Conservation (phyloP, 768 basidiomycete genomes). For the Lentinula raphanica region DNA sequence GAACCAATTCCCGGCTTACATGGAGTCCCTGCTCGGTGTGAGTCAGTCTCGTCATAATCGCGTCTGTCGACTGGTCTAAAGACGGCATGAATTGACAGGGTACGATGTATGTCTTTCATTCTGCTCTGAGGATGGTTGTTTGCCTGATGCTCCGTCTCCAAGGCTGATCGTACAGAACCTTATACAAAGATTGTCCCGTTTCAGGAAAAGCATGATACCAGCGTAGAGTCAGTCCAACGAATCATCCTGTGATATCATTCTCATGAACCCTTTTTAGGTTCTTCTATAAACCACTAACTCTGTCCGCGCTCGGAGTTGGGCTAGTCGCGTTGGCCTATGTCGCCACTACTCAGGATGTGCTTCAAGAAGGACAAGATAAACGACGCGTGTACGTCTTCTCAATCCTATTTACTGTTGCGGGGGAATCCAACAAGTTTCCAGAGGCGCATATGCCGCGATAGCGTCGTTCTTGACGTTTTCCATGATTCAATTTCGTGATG, state of each 20-base stretch:
- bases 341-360: conserved; percentile 78
- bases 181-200: conserved; percentile 82
- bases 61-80: conserved; percentile 3
- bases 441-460: conserved; percentile 73
- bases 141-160: background rate
- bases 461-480: conserved; percentile 75
- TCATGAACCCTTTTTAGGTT: conserved; percentile 43
- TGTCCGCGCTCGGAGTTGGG: conserved; percentile 65
- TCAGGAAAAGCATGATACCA: conserved; percentile 78
- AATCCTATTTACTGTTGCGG: conserved; percentile 5
- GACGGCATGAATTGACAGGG: conserved; percentile 41
- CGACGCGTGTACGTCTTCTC: conserved; percentile 60
- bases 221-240: conserved; percentile 61
- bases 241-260: background rate
- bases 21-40: conserved; percentile 77
- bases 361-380: conserved; percentile 81
- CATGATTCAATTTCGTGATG: conserved; percentile 86
- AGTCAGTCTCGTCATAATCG: conserved; percentile 28
- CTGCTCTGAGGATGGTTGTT: conserved; percentile 12
- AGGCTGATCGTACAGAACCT: conserved; percentile 81
- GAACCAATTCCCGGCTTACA: conserved; percentile 72
- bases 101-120: conserved; percentile 65
- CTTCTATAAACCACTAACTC: conserved; percentile 80
- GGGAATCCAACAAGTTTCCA: conserved; percentile 21
- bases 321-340: conserved; percentile 72